Percentiles rank a stretch among this genome's conserved stretches.
These are phyloP conservation scores for Orbilia brochopaga DNA, from an alignment of 2,329 filamentous ascomycete species.

Conservation along the genomic window DNA sequence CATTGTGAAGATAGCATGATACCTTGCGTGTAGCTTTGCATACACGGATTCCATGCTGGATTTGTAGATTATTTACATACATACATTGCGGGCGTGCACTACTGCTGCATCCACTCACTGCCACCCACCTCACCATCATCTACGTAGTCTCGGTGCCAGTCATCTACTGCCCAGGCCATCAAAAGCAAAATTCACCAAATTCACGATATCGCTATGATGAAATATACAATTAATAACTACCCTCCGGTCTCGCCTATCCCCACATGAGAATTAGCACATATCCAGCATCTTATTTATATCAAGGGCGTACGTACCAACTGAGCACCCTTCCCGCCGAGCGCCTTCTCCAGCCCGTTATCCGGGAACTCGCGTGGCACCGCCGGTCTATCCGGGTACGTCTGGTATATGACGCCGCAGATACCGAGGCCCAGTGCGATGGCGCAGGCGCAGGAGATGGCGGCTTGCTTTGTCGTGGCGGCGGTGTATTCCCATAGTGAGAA, in stretches of 20 bases:
- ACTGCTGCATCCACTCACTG: too few relatives aligned
- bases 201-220: background rate
- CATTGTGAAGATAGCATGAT: background rate
- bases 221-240: slow-evolving; percentile 31
- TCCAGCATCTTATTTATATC: background rate
- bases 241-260: slow-evolving; percentile 39
- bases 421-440: slow-evolving; percentile 71
- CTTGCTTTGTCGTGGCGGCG: slow-evolving; percentile 72
- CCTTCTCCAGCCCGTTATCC: slow-evolving; percentile 73
- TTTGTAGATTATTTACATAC: too few relatives aligned
- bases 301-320: slow-evolving; percentile 20
- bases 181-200: background rate
- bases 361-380: slow-evolving; percentile 72
- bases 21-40: too few relatives aligned
- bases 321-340: slow-evolving; percentile 69
- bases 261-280: background rate
- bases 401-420: slow-evolving; percentile 71
- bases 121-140: too few relatives aligned
- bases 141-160: too few relatives aligned
- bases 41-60: too few relatives aligned
- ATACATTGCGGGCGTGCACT: too few relatives aligned
- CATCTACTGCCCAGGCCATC: background rate
- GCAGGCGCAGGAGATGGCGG: slow-evolving; percentile 69
- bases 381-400: slow-evolving; percentile 74
- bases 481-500: slow-evolving; percentile 90